A percentile compares a stretch with the other conserved stretches of the same genome.
phyloP scores from a whole-genome alignment of 2,329 filamentous ascomycete species.

The Hirsutella thompsonii region DNA sequence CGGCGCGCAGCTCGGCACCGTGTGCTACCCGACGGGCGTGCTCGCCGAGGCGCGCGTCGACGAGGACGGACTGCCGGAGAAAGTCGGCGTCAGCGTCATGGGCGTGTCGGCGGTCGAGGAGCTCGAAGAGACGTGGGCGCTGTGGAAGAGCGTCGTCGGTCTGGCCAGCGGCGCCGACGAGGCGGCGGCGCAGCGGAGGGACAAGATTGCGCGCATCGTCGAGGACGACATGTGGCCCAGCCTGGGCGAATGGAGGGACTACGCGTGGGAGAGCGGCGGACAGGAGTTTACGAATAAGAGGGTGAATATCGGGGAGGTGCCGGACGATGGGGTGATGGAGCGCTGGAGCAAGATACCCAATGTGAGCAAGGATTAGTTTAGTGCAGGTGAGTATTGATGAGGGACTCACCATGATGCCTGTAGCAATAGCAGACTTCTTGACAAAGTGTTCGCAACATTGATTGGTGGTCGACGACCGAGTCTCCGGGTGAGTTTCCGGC shows the following conservation, averaged over 20 bases:
- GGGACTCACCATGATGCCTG: too few relatives aligned
- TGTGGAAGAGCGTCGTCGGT: constrained; percentile 39
- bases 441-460: too few relatives aligned
- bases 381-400: too few relatives aligned
- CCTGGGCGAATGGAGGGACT: constrained; percentile 50
- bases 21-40: constrained; percentile 5
- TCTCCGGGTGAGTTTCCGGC: too few relatives aligned
- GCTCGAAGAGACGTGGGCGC: constrained; percentile 46
- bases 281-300: constrained; percentile 27
- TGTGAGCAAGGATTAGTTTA: constrained; percentile 7
- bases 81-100: constrained; percentile 47
- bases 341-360: constrained; percentile 14
- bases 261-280: constrained; percentile 49
- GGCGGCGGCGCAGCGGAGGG: constrained; percentile 15
- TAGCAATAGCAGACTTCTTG: too few relatives aligned
- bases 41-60: constrained; percentile 1
- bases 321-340: constrained; percentile 15
- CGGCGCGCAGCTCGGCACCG: constrained; percentile 30
- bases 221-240: constrained; percentile 36
- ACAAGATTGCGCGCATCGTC: constrained; percentile 21
- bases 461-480: too few relatives aligned
- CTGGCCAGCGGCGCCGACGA: constrained; percentile 23
- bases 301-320: constrained; percentile 14
- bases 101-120: constrained; percentile 51
- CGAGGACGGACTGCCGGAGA: constrained; percentile 9